Percentiles rank a stretch among this genome's conserved stretches.
phyloP scores from a whole-genome alignment of 116 monocot species.

The Zostera marina region DNA sequence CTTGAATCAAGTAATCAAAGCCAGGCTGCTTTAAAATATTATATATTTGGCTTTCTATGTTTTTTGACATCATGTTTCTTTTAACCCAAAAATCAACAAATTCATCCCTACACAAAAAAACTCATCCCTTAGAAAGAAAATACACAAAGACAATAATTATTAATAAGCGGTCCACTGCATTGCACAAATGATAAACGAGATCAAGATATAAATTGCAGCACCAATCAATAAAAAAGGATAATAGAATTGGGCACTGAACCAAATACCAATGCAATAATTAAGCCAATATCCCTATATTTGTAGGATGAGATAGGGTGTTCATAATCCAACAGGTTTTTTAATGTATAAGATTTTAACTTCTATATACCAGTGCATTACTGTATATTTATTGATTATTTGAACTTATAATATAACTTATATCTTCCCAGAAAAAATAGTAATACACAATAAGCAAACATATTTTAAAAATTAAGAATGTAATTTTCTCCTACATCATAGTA shows the following conservation, averaged over 20 bases:
- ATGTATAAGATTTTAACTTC: not conserved
- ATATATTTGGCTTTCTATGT: slow-evolving; percentile 58
- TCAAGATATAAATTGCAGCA: too few species aligned
- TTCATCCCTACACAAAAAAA: slow-evolving; percentile 37
- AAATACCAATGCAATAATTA: not conserved
- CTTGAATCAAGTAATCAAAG: slow-evolving; percentile 49
- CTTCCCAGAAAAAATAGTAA: not conserved
- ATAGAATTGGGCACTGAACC: not conserved
- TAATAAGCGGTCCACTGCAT: not conserved
- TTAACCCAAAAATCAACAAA: slow-evolving; percentile 82
- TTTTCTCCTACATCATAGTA: not conserved
- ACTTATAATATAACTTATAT: not conserved
- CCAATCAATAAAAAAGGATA: not conserved
- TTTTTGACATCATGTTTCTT: slow-evolving; percentile 64
- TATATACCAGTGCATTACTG: too few species aligned
- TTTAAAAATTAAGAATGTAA: not conserved
- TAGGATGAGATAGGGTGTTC: not conserved
- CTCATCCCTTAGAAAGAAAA: not conserved
- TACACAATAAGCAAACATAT: not conserved
- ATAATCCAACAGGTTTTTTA: not conserved
- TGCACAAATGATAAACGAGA: too few species aligned
- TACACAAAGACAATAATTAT: not conserved
- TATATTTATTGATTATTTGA: too few species aligned
- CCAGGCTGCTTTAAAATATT: slow-evolving; percentile 62
- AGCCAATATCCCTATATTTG: not conserved